A percentile compares a stretch with the other conserved stretches of the same genome.
Conservation (phyloP, 129 eudicot species). For the Escallonia rubra region DNA sequence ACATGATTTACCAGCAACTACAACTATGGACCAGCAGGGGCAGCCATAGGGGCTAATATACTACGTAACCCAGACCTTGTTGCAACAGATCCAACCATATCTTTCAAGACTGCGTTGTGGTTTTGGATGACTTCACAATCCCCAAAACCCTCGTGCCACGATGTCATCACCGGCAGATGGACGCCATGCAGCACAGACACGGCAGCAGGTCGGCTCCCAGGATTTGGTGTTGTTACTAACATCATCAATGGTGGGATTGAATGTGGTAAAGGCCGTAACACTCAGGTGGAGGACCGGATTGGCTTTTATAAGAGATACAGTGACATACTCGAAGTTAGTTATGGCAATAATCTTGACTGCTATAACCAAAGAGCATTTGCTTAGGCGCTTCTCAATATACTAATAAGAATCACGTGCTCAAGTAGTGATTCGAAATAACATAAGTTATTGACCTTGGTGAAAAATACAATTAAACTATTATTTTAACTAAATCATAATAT, state of each 20-base stretch:
- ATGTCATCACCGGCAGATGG: slow-evolving; percentile 26
- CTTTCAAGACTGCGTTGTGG: slow-evolving; percentile 32
- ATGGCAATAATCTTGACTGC: slow-evolving; percentile 27
- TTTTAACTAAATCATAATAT: too few species aligned
- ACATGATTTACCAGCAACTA: slow-evolving; percentile 14
- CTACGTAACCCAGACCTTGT: slow-evolving; percentile 23
- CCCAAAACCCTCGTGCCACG: slow-evolving; percentile 33
- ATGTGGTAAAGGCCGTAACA: slow-evolving; percentile 12
- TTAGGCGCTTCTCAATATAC: not conserved
- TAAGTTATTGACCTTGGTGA: too few species aligned
- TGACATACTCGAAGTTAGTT: slow-evolving; percentile 12
- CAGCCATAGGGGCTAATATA: slow-evolving; percentile 6
- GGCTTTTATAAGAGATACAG: slow-evolving; percentile 31
- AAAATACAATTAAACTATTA: too few species aligned
- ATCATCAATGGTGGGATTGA: slow-evolving; percentile 45
- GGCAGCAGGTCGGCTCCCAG: slow-evolving; percentile 24
- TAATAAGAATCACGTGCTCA: too few species aligned
- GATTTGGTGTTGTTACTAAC: slow-evolving; percentile 31
- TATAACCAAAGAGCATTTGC: slow-evolving; percentile 21
- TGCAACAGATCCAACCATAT: slow-evolving; percentile 8
- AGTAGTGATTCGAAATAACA: too few species aligned
- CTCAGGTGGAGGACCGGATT: slow-evolving; percentile 8
- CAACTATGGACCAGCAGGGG: slow-evolving; percentile 30
- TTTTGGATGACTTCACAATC: slow-evolving; percentile 37
- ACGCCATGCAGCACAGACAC: slow-evolving; percentile 14